These are phyloP conservation scores for Rhizopogon sp. DNA, from an alignment of 768 basidiomycete genomes.

Conservation along the genomic window DNA sequence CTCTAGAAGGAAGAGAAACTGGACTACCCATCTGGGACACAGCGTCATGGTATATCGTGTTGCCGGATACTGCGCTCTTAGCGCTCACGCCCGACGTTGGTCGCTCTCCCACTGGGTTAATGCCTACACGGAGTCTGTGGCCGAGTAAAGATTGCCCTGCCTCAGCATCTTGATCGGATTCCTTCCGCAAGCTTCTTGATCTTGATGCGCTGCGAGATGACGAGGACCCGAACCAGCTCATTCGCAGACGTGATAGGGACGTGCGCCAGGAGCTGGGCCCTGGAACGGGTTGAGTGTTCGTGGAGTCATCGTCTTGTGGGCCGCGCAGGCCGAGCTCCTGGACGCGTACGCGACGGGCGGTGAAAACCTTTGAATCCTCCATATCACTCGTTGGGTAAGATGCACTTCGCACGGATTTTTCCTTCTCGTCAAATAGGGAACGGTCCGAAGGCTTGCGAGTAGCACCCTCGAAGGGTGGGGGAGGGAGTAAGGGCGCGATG, in stretches of 20 bases:
- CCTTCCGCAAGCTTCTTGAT: slow-evolving; percentile 15
- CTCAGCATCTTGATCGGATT: slow-evolving; percentile 43
- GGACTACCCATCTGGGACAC: slow-evolving; percentile 42
- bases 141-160: slow-evolving; percentile 35
- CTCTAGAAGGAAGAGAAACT: slow-evolving; percentile 35
- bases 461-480: slow-evolving; percentile 31
- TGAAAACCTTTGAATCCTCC: slow-evolving; percentile 28
- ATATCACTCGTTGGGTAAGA: slow-evolving; percentile 29
- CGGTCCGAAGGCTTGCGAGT: slow-evolving; percentile 11
- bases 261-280: slow-evolving; percentile 28
- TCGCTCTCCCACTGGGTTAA: slow-evolving; percentile 37
- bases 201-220: slow-evolving; percentile 25
- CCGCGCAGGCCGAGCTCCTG: slow-evolving; percentile 25
- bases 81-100: slow-evolving; percentile 57
- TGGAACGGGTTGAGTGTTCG: slow-evolving; percentile 8
- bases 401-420: slow-evolving; percentile 27
- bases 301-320: slow-evolving; percentile 15
- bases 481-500: slow-evolving; percentile 33
- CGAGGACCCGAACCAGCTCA: slow-evolving; percentile 53
- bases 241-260: slow-evolving; percentile 43
- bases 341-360: slow-evolving; percentile 36
- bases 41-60: slow-evolving; percentile 62
- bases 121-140: slow-evolving; percentile 30
- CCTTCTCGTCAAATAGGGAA: slow-evolving; percentile 25
- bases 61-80: slow-evolving; percentile 47